Base-by-base conservation (phyloP, 306 rosid species). In the Quercus glauca region DNA sequence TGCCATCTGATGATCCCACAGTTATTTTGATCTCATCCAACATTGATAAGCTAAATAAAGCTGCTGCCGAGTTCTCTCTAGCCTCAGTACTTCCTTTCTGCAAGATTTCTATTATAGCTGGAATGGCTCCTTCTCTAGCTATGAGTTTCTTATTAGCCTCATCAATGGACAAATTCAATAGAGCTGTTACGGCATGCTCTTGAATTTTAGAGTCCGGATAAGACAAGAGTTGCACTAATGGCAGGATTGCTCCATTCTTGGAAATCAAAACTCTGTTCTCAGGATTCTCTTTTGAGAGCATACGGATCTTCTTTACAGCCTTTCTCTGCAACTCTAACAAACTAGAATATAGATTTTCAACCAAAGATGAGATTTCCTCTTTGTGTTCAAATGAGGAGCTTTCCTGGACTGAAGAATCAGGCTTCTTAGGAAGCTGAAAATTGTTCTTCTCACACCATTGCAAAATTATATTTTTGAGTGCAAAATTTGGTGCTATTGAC, bases 1-100 rank as follows among this genome's bases (percentile, higher is more conserved):
- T 84, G 57, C 97, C 97, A 69, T 87, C 78, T 33, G 85, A 86
- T 52, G 57, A 18, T 6, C 97, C 97, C 29, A 92, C 87, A 13
- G 87, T 67, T 75, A 79, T 91, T 84, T 92, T 92, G 31, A 84
- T 88, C 55, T 94, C 91, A 73, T 92, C 91, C 3, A 92, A 80
- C 99, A 94, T 94, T 43, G 97, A 92, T 73, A 94, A 81, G 88
- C 99, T 94, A 56, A 89, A 94, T 69, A 94, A 82, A n/a, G 97
- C 75, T 64, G 95, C 95, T 15, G 97, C 97, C 1, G 99, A 91
- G 51, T 92, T 94, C 80, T 92, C 99, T 78, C 86, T 90, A 59
- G 95, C 97, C 55, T 86, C 91, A 19, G 29, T 76, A 28, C 87
- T 90, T 23, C 99, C 97, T n/a, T 78, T 83, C 55, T 77, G 85